Conservation (phyloP, 179 eudicot genomes). For the Spergularia azorica region DNA sequence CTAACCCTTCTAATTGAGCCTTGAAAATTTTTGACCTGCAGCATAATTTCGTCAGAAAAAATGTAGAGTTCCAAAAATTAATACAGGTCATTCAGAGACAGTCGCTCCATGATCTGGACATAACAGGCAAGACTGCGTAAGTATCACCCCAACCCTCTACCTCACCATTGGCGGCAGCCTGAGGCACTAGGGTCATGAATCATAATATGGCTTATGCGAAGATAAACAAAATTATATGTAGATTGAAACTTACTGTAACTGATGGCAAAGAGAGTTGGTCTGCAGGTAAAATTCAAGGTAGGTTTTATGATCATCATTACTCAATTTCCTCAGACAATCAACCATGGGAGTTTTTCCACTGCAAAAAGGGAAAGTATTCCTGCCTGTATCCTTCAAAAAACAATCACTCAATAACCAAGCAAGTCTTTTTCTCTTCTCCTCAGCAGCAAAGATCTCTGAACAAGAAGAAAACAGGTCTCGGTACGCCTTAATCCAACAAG, state of each 20-base stretch:
- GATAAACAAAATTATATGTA: background rate
- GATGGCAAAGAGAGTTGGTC: slow-evolving; percentile 67
- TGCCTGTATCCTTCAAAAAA: slow-evolving; percentile 63
- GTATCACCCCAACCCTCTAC: no score
- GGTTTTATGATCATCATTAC: slow-evolving; percentile 42
- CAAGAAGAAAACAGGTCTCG: slow-evolving; percentile 53
- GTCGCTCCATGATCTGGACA: no score
- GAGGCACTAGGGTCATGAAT: no score
- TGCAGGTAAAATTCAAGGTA: slow-evolving; percentile 64
- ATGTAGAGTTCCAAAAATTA: background rate
- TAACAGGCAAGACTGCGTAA: no score
- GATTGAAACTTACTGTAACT: slow-evolving; percentile 58
- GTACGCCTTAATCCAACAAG: slow-evolving; percentile 61
- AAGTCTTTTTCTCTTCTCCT: slow-evolving; percentile 51
- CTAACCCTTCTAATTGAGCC: slow-evolving; percentile 63
- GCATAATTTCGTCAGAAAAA: background rate
- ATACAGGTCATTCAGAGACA: no score
- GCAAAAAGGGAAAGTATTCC: slow-evolving; percentile 54
- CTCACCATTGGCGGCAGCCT: no score
- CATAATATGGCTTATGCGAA: no score
- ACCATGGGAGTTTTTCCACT: slow-evolving; percentile 44
- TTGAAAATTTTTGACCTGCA: slow-evolving; percentile 66
- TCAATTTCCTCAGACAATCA: slow-evolving; percentile 49
- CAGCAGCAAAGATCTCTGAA: slow-evolving; percentile 52
- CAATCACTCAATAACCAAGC: slow-evolving; percentile 77